Evolutionary conservation across 1,139 yeast species (phyloP).

Genomic region (Magnusiomyces clavatus): DNA sequence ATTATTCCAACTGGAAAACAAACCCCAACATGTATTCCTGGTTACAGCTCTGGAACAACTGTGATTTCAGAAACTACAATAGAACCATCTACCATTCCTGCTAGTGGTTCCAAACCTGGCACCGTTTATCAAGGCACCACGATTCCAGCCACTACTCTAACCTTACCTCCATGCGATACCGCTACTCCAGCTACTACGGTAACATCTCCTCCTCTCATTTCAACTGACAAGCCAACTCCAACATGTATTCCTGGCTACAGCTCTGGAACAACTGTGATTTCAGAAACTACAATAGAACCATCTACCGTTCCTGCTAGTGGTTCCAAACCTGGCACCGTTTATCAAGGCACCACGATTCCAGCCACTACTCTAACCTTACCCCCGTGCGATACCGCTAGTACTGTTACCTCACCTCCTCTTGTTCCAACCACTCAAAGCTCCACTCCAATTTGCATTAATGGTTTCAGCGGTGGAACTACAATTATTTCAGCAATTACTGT

Average conservation of each 20-base stretch:
- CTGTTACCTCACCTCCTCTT: slow-evolving; percentile 6
- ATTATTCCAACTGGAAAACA: background rate
- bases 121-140: slow-evolving; percentile 10
- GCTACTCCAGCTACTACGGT: slow-evolving; percentile 6
- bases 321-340: slow-evolving; percentile 4
- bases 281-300: slow-evolving; percentile 5
- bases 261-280: slow-evolving; percentile 2
- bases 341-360: slow-evolving; percentile 8
- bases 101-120: slow-evolving; percentile 2
- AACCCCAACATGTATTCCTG: slow-evolving; percentile 1
- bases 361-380: slow-evolving; percentile 5
- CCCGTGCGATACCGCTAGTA: slow-evolving; percentile 6
- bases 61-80: slow-evolving; percentile 5
- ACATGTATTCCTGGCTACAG: slow-evolving; percentile 5
- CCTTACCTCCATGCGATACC: slow-evolving; percentile 8
- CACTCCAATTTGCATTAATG: slow-evolving; percentile 1
- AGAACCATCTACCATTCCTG: slow-evolving; percentile 2
- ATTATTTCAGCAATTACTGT: slow-evolving; percentile 5
- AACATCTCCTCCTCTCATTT: slow-evolving; percentile 6
- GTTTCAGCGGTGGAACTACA: background rate
- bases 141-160: slow-evolving; percentile 6
- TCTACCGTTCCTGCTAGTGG: slow-evolving; percentile 9
- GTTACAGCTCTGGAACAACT: background rate
- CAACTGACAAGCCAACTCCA: background rate
- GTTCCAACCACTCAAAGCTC: slow-evolving; percentile 4